Evolutionary conservation across 2,329 filamentous ascomycete genomes (phyloP).

Genomic region (Colletotrichum sp.): DNA sequence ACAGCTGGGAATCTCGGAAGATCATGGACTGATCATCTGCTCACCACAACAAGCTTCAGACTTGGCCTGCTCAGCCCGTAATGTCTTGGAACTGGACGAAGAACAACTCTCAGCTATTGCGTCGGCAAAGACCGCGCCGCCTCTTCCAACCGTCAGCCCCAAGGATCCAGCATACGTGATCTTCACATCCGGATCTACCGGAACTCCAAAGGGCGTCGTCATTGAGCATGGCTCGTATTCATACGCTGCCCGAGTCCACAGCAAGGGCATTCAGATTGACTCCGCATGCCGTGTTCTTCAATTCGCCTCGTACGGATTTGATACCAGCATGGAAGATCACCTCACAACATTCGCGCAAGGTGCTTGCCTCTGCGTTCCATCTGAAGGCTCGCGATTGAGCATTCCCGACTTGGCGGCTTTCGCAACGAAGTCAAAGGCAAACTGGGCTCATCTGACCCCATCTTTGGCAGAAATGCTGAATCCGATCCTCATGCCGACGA

Average conservation of each 20-base stretch:
- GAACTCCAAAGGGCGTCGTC: conserved; percentile 23
- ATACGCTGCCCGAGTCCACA: conserved; percentile 17
- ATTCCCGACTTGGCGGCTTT: conserved; percentile 30
- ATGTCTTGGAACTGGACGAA: background rate
- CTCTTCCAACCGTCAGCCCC: background rate
- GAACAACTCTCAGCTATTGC: background rate
- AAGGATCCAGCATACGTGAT: conserved; percentile 20
- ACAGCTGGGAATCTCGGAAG: background rate
- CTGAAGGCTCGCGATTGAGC: conserved; percentile 49
- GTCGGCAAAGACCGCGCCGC: rapidly evolving
- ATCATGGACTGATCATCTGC: background rate
- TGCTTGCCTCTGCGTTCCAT: conserved; percentile 65
- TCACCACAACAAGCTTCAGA: background rate
- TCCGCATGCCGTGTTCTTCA: conserved; percentile 29
- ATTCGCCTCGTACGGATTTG: conserved; percentile 58
- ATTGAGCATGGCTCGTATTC: conserved; percentile 17
- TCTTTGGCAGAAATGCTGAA: conserved; percentile 51
- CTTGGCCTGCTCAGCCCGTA: background rate
- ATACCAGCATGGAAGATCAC: conserved; percentile 55
- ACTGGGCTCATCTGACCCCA: conserved; percentile 54
- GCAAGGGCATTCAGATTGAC: background rate
- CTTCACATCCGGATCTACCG: conserved; percentile 27
- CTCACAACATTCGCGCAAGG: conserved; percentile 58
- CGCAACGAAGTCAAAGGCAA: conserved; percentile 30
- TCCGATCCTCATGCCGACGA: conserved; percentile 44